phyloP scores from a whole-genome alignment of 2,329 filamentous ascomycete genomes.

The Chaetomium olivaceum region DNA sequence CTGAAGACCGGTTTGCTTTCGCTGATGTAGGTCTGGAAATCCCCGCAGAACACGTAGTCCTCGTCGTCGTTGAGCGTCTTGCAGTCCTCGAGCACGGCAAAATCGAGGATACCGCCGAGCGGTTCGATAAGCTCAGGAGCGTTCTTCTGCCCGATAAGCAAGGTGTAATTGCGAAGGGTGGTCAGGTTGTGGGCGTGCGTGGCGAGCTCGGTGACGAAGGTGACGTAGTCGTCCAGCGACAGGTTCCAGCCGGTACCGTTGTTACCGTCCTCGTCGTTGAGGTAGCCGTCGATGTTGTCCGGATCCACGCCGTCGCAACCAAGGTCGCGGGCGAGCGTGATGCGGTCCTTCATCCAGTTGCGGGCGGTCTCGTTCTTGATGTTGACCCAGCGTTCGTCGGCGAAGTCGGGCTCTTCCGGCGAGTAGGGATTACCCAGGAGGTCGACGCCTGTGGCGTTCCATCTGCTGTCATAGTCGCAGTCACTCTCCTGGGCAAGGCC shows the following conservation, averaged over 20 bases:
- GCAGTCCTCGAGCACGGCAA: conserved; percentile 30
- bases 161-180: conserved; percentile 8
- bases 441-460: conserved; percentile 14
- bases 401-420: conserved; percentile 16
- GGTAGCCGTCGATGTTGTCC: conserved; percentile 27
- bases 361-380: conserved; percentile 24
- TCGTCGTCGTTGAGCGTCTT: conserved; percentile 19
- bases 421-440: conserved; percentile 24
- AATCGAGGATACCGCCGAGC: conserved; percentile 17
- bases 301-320: conserved; percentile 29
- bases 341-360: conserved; percentile 22
- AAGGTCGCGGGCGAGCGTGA: conserved; percentile 19
- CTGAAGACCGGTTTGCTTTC: conserved; percentile 22
- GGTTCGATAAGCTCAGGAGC: conserved; percentile 17
- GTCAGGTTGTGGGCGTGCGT: conserved; percentile 21
- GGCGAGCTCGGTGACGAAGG: conserved; percentile 21
- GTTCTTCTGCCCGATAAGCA: conserved; percentile 30
- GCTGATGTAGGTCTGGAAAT: conserved; percentile 22
- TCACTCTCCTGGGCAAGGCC: conserved; percentile 24
- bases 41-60: conserved; percentile 18
- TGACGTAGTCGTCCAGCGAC: conserved; percentile 15
- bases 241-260: conserved; percentile 22
- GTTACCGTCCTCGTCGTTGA: conserved; percentile 11
- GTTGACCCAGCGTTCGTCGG: conserved; percentile 26
- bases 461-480: conserved; percentile 25